A percentile compares a stretch with the other conserved stretches of the same genome.
phyloP scores from a whole-genome alignment of 257 asterid genomes.

The Rubia yunnanensis region DNA sequence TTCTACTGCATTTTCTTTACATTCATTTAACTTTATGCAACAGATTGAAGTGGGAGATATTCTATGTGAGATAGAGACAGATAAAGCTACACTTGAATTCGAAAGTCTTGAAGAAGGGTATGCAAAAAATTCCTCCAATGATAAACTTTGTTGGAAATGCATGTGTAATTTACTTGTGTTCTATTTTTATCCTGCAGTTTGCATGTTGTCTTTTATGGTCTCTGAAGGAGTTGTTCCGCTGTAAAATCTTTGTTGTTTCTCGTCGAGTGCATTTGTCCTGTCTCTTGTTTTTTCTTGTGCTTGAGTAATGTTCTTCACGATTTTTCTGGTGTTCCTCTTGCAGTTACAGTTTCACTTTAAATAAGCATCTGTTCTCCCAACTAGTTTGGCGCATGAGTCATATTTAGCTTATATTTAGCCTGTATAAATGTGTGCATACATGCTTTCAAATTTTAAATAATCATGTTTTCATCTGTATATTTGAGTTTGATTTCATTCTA shows the following conservation, averaged over 20 bases:
- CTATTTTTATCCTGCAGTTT: neutral
- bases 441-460: neutral
- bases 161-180: neutral
- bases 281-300: neutral
- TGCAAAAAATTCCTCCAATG: constrained; percentile 17
- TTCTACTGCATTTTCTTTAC: constrained; percentile 7
- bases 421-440: neutral
- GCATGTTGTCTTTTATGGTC: neutral
- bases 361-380: neutral
- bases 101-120: constrained; percentile 99
- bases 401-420: no score
- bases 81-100: constrained; percentile 95
- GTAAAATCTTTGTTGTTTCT: neutral
- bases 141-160: constrained; percentile 3
- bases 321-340: neutral
- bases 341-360: neutral
- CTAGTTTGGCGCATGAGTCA: neutral
- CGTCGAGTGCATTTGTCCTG: no score
- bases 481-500: neutral
- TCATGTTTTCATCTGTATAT: neutral
- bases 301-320: neutral
- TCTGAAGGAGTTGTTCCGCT: neutral
- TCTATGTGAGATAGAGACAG: constrained; percentile 93
- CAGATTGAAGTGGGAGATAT: constrained; percentile 97
- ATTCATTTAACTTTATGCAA: constrained; percentile 21